Percentiles rank a stretch among this genome's conserved stretches.
These are phyloP conservation scores for Solioccasus polychromus DNA, from an alignment of 768 basidiomycete species.

Conservation along the genomic window DNA sequence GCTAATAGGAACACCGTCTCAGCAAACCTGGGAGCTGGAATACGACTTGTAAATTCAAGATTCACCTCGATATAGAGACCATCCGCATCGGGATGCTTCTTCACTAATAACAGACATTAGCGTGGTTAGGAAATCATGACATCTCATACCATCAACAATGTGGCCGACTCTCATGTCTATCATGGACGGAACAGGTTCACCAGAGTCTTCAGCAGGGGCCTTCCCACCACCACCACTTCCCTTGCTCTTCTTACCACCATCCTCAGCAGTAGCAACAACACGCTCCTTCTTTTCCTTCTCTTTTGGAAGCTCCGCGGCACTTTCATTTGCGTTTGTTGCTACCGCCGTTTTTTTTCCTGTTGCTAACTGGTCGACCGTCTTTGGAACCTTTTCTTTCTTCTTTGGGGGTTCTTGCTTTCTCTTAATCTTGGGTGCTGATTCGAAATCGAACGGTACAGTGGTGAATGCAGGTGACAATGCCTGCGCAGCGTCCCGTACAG, in stretches of 20 bases:
- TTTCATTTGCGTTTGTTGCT: conserved; percentile 38
- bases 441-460: conserved; percentile 66
- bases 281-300: conserved; percentile 48
- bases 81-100: conserved; percentile 96
- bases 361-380: conserved; percentile 30
- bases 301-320: conserved; percentile 28
- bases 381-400: conserved; percentile 67
- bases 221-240: conserved; percentile 30
- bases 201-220: conserved; percentile 54
- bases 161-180: conserved; percentile 93
- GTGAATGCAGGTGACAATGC: conserved; percentile 51
- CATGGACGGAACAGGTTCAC: conserved; percentile 93
- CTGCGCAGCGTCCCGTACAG: conserved; percentile 57
- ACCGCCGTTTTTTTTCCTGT: conserved; percentile 24
- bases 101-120: conserved; percentile 50
- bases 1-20: conserved; percentile 41
- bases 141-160: conserved; percentile 77
- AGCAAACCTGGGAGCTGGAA: not conserved
- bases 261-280: conserved; percentile 41
- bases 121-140: not conserved
- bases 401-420: conserved; percentile 71
- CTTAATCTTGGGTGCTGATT: conserved; percentile 69
- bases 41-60: not conserved
- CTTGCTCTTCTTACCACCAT: conserved; percentile 41
- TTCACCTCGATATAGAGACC: conserved; percentile 91